phyloP scores from a whole-genome alignment of 2,329 filamentous ascomycete genomes.

The Pezicula radicicola region DNA sequence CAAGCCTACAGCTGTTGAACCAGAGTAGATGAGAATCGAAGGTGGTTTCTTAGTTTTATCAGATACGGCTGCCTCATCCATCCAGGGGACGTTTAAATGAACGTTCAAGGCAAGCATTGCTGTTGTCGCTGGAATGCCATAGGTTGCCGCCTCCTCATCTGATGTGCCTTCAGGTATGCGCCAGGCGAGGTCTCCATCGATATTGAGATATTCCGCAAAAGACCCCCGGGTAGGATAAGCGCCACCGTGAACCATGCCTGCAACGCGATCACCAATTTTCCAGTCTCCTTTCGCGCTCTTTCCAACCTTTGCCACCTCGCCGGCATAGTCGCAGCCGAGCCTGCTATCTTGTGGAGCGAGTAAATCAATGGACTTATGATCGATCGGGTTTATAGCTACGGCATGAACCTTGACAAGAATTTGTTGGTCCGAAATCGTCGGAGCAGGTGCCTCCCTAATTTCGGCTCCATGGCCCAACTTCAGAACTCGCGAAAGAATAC shows the following conservation, averaged over 20 bases:
- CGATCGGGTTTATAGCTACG: constrained; percentile 38
- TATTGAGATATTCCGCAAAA: constrained; percentile 11
- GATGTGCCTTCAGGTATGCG: constrained; percentile 39
- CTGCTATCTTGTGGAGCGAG: constrained; percentile 6
- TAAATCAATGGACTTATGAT: constrained; percentile 21
- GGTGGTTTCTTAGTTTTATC: background rate
- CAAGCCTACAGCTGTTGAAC: constrained; percentile 16
- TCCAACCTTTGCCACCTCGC: constrained; percentile 40
- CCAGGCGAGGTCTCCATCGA: constrained; percentile 34
- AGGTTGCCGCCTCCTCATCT: constrained; percentile 39
- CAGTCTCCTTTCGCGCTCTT: constrained; percentile 42
- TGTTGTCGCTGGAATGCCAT: constrained; percentile 29
- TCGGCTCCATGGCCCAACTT: constrained; percentile 5
- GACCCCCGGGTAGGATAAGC: constrained; percentile 4
- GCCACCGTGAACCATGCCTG: constrained; percentile 25
- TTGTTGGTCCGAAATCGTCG: constrained; percentile 22
- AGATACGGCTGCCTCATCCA: background rate
- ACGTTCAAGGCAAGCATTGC: constrained; percentile 23
- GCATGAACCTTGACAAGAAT: constrained; percentile 38
- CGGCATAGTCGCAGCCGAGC: constrained; percentile 16
- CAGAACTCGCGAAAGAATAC: background rate
- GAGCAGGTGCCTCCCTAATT: constrained; percentile 7
- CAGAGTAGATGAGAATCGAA: constrained; percentile 10
- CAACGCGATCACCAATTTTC: constrained; percentile 45
- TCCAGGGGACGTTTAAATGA: constrained; percentile 19